These are phyloP conservation scores for Aegilops bicornis DNA, from an alignment of 176 grass and related monocot species.

Conservation along the genomic window DNA sequence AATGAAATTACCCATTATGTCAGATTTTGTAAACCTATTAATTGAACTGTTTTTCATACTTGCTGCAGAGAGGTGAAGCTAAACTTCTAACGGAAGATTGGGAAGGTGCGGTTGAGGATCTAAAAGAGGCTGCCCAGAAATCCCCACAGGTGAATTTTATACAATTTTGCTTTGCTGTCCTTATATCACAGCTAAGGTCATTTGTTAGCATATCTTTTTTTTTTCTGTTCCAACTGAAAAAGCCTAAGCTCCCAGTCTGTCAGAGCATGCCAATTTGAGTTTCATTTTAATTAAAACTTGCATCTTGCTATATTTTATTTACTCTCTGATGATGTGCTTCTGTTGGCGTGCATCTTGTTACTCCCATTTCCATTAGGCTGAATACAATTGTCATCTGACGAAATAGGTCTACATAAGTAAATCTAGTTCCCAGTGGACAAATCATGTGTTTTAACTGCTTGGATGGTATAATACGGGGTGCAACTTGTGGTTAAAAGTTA, in stretches of 20 bases:
- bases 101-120: conserved; percentile 87
- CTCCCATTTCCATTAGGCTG: background rate
- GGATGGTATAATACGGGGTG: background rate
- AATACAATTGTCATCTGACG: background rate
- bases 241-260: background rate
- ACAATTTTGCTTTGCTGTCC: background rate
- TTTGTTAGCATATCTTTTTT: background rate
- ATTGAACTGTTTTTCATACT: background rate
- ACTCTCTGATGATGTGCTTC: background rate
- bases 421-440: background rate
- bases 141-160: conserved; percentile 67
- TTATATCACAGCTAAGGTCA: background rate
- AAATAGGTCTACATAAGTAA: background rate
- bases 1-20: background rate
- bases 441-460: background rate
- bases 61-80: conserved; percentile 83
- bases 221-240: background rate
- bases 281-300: background rate
- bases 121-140: conserved; percentile 91
- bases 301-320: background rate
- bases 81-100: conserved; percentile 95
- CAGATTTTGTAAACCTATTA: background rate
- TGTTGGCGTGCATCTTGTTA: background rate
- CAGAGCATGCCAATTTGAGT: background rate
- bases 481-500: background rate